A percentile compares a stretch with the other conserved stretches of the same genome.
Evolutionary conservation across 163 green algal genomes (phyloP).

Genomic region (Botryococcus braunii): DNA sequence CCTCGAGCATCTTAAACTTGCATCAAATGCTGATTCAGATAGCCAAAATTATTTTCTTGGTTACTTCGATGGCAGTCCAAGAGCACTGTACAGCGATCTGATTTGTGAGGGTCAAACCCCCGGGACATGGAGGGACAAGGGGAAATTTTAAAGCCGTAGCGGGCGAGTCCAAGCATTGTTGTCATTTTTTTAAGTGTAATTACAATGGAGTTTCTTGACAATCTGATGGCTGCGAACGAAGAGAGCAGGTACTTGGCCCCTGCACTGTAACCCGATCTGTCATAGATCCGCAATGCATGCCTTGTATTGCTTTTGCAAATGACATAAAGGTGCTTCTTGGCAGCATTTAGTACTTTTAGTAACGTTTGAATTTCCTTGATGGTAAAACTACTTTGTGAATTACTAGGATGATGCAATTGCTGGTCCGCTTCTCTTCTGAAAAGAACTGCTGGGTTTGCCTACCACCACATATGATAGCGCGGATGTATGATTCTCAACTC

Average conservation of each 20-base stretch:
- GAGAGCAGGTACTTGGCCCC: not conserved
- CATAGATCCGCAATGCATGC: not conserved
- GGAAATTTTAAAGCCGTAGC: too few relatives aligned
- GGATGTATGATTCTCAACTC: not conserved
- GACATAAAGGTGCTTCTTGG: not conserved
- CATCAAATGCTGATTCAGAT: too few relatives aligned
- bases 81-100: too few relatives aligned
- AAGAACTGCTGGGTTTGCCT: slow-evolving; percentile 8
- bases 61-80: too few relatives aligned
- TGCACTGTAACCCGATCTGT: not conserved
- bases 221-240: not conserved
- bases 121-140: too few relatives aligned
- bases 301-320: not conserved
- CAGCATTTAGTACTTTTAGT: not conserved
- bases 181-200: too few relatives aligned
- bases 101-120: too few relatives aligned
- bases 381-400: not conserved
- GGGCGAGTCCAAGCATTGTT: too few relatives aligned
- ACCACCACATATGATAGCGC: not conserved
- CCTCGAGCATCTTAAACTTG: too few relatives aligned
- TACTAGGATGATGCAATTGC: slow-evolving; percentile 3
- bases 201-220: slow-evolving; percentile 11
- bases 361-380: not conserved
- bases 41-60: too few relatives aligned
- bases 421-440: not conserved